Evolutionary conservation across 495 filamentous ascomycete species (phyloP), one percentile per base, ranked within the genome.

Genomic region (Trichoderma erinaceum): DNA sequence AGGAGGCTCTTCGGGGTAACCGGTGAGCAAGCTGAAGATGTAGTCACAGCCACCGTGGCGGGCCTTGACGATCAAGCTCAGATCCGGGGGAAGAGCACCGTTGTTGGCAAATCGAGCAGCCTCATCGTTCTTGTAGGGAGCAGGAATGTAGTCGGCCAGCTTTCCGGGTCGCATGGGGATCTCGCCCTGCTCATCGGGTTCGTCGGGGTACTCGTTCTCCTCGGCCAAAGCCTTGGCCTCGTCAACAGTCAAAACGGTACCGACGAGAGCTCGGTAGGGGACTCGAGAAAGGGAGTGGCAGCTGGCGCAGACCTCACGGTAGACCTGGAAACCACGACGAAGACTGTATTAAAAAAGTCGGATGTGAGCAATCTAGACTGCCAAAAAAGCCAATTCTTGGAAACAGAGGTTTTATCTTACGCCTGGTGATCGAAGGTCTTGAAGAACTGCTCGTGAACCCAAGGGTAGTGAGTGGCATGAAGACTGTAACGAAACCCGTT

Each of bases 311-410:
- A 99, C 96, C 81, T 99, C 96, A 74, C 89, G 92, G 87, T 99
- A 99, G 76, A 99, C 96, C 83, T 97, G 96, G 88, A 99, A 98
- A 81, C 96, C 96, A 82, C 96, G 93, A 75, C 96, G 95, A 73
- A 99, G 93, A 73, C 94, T 97, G 71, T 48, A 48, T 48, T 48
- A 58, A 48, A 72, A 70, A 69, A 68, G 69, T 75, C 71, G 44
- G 73, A 65, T 66, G 64, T 63, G 12, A 56, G 64, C 35, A 41
- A 7, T 43, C 16, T 35, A 46, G 41, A 35, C 35, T 43, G 23
- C 35, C 18, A 23, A n/a, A 16, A 41, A 1, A 21, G 16, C 16
- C 58, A 21, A 11, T 41, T 44, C 21, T 44, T 35, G 68, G 38
- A 64, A 23, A 52, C 3, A 52, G 21, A 21, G 48, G 48, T 25